Evolutionary conservation across 441 rosid species (phyloP), one percentile per base, ranked within the genome.

Genomic region (Breynia disticha): DNA sequence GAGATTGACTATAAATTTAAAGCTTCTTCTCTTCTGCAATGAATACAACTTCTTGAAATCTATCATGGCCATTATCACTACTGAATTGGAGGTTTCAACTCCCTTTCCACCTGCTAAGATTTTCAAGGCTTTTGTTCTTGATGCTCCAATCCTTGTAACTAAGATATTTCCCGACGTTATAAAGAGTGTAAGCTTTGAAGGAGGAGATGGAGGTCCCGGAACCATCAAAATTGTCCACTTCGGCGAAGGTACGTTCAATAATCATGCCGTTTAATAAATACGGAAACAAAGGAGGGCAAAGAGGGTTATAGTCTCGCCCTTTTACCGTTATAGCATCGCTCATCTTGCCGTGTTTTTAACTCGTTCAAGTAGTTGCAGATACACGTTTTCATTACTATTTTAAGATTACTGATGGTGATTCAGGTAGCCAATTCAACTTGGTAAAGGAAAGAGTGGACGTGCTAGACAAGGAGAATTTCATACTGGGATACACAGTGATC

Each of bases 191-290:
- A 39, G 42, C 7, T 1, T 67, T 6, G 64, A 72, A 55, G 80
- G 70, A 6, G 80, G 73, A 1, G 64, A 69, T 50, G 72, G 76
- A 22, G 68, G 70, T 24, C 67, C 77, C 35, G 73, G 77, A 38
- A 52, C 62, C 62, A 38, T 62, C 61, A 67, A 60, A 54, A 51
- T 61, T n/a, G 20, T 65, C 8, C 54, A 45, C 28, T 63, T 67
- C 48, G 66, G 42, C 11, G 66, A 66, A 37, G 71, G 67, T 35
- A 14, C 41, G 52, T 57, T 35, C 16, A 46, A 16, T 16, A 46
- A 16, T 51, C 24, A 2, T 7, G 2, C 32, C 16, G 1, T 4
- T 49, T n/a, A 20, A 19, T 2, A 8, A 13, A n/a, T n/a, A n/a
- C n/a, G n/a, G n/a, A n/a, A n/a, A n/a, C n/a, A n/a, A n/a, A n/a